Evolutionary conservation across 768 basidiomycete genomes (phyloP), one percentile per base, ranked within the genome.

Genomic region (Mycena indigotica): DNA sequence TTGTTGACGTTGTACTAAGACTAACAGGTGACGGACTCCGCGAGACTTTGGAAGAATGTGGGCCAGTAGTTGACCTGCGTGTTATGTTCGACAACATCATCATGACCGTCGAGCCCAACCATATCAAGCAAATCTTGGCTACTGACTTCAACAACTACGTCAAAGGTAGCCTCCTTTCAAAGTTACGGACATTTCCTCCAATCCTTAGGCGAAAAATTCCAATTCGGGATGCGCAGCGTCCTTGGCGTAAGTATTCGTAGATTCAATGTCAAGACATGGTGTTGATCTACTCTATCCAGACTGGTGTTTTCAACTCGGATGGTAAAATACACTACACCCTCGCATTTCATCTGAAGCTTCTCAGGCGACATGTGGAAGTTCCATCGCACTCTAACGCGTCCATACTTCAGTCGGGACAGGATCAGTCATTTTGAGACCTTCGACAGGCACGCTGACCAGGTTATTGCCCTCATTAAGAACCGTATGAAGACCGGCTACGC

Each of bases 291-390:
- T 19, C 35, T 21, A 6, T 19, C 6, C 16, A 62, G 61, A 77
- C 77, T 12, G 88, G 88, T 0, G 83, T 88, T 3, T 89, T 89
- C 67, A 88, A 88, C 61, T 82, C 84, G 15, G 85, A 88, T 53
- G 86, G 86, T 80, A 62, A 56, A 74, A 3, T 55, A 25, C 10
- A 15, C 13, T 15, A 15, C 3, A 6, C 24, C 32, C 3, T n/a
- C 4, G 25, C 4, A n/a, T 17, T 28, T 45, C 2, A 5, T 57
- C 23, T n/a, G n/a, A 57, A 5, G 1, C 12, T 28, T 24, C 24
- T 21, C 41, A 77, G 76, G 73, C 28, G 78, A 80, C 6, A 77
- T 80, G 73, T 83, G 81, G 82, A 82, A 79, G 73, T 76, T 62
- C 28, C 58, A 53, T 30, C 51, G 46, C 19, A 15, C 29, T 8